phyloP scores from a whole-genome alignment of 371 early-diverging fungal species.

The Mucor racemosus region DNA sequence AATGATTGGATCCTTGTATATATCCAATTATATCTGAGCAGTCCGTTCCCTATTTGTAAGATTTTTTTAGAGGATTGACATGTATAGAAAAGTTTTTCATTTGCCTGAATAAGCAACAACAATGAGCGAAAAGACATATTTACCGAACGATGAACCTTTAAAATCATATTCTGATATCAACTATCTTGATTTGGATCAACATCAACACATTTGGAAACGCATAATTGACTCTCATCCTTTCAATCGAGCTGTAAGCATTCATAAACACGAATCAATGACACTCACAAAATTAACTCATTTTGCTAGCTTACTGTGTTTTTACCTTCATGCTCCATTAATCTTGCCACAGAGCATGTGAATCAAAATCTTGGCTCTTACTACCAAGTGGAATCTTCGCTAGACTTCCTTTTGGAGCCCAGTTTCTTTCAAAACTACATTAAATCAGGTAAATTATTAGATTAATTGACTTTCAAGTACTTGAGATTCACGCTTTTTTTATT shows the following conservation, averaged over 20 bases:
- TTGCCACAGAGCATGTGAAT: slow-evolving; percentile 22
- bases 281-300: neutral
- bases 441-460: slow-evolving; percentile 25
- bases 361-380: slow-evolving; percentile 36
- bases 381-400: slow-evolving; percentile 37
- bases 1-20: neutral
- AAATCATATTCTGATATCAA: slow-evolving; percentile 30
- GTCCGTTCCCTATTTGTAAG: slow-evolving; percentile 6
- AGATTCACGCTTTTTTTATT: neutral
- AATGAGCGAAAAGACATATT: slow-evolving; percentile 36
- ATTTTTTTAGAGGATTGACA: neutral
- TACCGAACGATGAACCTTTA: slow-evolving; percentile 16
- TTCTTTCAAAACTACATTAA: slow-evolving; percentile 38
- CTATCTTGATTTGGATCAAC: slow-evolving; percentile 34
- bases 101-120: neutral
- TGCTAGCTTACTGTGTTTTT: slow-evolving; percentile 27
- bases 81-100: slow-evolving; percentile 8
- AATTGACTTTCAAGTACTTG: no score
- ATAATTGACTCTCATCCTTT: slow-evolving; percentile 56
- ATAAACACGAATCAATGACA: neutral
- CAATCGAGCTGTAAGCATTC: slow-evolving; percentile 50
- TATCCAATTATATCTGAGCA: neutral
- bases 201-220: slow-evolving; percentile 29
- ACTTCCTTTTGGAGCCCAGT: slow-evolving; percentile 33
- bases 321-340: slow-evolving; percentile 38